Conservation (phyloP, 202 grass and related monocot species). For the Panicum virgatum region DNA sequence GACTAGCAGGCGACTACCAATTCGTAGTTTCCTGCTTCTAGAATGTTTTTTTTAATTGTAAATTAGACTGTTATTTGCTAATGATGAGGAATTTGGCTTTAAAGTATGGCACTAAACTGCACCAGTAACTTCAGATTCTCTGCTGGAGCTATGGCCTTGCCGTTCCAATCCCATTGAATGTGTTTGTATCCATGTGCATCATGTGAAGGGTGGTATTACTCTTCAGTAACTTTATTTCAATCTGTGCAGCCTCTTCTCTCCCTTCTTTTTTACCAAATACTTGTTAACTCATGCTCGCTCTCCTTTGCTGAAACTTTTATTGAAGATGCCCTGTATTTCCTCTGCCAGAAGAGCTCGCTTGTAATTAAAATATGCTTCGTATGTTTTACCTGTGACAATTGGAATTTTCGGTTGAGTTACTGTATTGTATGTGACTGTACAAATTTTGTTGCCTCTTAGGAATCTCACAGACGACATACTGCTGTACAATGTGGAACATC, state of each 20-base stretch:
- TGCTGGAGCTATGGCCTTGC: too few species aligned
- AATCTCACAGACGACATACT: neutral
- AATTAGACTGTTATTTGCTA: neutral
- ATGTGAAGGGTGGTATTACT: neutral
- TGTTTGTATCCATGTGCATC: neutral
- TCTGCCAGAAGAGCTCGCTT: neutral
- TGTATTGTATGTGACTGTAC: neutral
- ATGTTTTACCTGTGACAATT: neutral
- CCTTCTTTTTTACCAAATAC: neutral
- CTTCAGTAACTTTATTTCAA: neutral
- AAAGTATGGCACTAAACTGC: neutral
- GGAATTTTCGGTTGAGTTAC: neutral
- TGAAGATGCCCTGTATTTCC: neutral
- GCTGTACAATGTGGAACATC: constrained; percentile 29
- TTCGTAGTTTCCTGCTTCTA: neutral
- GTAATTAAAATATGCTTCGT: neutral
- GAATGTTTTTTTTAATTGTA: neutral
- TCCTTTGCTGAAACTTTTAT: neutral
- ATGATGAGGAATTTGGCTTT: neutral
- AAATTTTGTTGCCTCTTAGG: constrained; percentile 40
- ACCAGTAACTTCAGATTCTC: neutral
- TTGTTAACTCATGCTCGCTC: neutral
- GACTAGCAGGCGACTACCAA: neutral
- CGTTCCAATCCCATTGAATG: neutral
- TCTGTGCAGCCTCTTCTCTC: neutral